A percentile compares a stretch with the other conserved stretches of the same genome.
These are phyloP conservation scores for Codiaeum variegatum DNA, from an alignment of 441 rosid species.

Conservation along the genomic window DNA sequence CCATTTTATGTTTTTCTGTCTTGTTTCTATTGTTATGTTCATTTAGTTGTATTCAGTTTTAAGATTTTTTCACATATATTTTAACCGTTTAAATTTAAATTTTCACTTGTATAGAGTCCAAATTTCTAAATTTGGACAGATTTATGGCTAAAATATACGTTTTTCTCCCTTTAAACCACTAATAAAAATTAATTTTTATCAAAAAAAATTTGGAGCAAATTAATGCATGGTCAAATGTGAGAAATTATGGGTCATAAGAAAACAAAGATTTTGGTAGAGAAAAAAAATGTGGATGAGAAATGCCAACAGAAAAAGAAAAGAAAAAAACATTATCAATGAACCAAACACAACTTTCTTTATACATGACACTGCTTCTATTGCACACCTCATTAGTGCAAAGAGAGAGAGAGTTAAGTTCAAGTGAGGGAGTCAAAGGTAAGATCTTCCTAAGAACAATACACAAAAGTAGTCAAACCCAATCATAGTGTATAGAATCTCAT, in stretches of 20 bases:
- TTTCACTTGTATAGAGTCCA: too few relatives aligned
- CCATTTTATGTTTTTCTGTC: too few relatives aligned
- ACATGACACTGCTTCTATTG: conserved; percentile 5
- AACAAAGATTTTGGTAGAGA: neutral
- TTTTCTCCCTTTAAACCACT: too few relatives aligned
- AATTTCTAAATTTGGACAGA: too few relatives aligned
- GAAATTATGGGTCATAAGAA: neutral
- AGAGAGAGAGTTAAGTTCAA: conserved; percentile 24
- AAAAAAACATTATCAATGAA: neutral
- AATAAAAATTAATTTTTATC: too few relatives aligned
- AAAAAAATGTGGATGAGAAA: neutral
- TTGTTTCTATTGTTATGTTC: too few relatives aligned
- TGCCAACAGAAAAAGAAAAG: conserved; percentile 1
- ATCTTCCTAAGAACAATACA: conserved; percentile 28
- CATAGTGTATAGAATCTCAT: conserved; percentile 63
- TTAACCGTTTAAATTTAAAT: too few relatives aligned
- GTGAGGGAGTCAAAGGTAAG: conserved; percentile 40
- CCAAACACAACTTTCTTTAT: conserved; percentile 1
- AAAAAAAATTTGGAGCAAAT: too few relatives aligned
- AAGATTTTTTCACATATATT: too few relatives aligned
- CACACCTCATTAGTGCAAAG: conserved; percentile 2
- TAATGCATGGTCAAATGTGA: neutral
- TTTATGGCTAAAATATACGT: too few relatives aligned
- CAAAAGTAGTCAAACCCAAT: conserved; percentile 87
- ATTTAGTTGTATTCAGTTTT: too few relatives aligned